These are phyloP conservation scores for Podaxis pistillaris DNA, from an alignment of 768 basidiomycete species.

Conservation along the genomic window DNA sequence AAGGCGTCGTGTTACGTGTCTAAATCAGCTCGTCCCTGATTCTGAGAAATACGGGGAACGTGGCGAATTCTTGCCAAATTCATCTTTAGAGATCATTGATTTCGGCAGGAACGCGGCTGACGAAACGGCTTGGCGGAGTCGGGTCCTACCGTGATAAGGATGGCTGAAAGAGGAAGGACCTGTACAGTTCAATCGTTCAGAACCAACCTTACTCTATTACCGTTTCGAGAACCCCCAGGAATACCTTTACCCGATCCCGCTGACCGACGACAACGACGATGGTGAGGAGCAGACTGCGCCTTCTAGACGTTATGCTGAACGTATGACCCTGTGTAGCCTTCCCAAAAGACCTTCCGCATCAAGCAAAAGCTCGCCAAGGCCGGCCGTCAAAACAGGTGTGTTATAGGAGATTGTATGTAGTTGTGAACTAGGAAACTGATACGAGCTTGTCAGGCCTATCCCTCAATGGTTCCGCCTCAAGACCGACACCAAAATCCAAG, in stretches of 20 bases:
- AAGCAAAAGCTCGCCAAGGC: conserved; percentile 98
- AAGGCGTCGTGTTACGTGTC: too few relatives aligned
- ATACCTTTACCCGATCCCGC: conserved; percentile 26
- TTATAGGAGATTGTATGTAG: conserved; percentile 8
- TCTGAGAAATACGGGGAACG: background rate
- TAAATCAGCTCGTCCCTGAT: background rate
- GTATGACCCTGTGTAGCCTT: conserved; percentile 62
- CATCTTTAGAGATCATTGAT: background rate
- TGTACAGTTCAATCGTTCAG: conserved; percentile 34
- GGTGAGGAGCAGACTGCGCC: conserved; percentile 33
- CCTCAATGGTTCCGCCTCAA: conserved; percentile 99
- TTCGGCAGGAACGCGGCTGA: background rate
- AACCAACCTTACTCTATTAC: conserved; percentile 32
- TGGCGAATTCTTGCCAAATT: background rate
- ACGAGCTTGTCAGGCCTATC: conserved; percentile 65
- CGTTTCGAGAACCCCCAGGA: conserved; percentile 20
- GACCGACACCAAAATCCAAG: conserved; percentile 93
- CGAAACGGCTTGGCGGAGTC: background rate
- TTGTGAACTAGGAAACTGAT: background rate
- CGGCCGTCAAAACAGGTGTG: conserved; percentile 90
- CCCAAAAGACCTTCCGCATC: conserved; percentile 97
- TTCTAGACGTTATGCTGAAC: conserved; percentile 11
- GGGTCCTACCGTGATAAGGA: background rate
- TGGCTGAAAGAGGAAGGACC: conserved; percentile 20
- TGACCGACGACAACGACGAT: conserved; percentile 43